Evolutionary conservation across 2,329 filamentous ascomycete genomes (phyloP), one percentile per base, ranked within the genome.

Genomic region (Pyrenochaeta sp.): DNA sequence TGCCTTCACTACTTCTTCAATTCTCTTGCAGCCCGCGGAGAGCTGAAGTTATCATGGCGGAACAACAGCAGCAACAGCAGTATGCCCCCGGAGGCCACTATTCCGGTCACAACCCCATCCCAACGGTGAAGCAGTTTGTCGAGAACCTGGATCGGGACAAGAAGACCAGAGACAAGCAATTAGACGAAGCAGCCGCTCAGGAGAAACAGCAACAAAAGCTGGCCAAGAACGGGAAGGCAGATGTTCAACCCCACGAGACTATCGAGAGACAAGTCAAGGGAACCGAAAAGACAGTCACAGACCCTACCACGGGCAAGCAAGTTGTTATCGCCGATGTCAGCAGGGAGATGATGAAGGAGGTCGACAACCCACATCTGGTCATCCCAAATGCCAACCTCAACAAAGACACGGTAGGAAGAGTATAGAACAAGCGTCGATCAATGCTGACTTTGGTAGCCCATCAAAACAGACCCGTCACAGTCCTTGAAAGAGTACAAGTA

Each of bases 331-430:
- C 91, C 56, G 89, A 96, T 72, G 85, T 88, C 14, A 83, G 89
- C 60, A 78, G 86, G 40, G 80, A 86, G 31, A 84, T 87, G 60
- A 81, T 89, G 72, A 81, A 88, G 29, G 76, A 83, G 3, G 88
- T 86, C 0, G 83, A 89, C 36, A 80, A 95, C 46, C 90, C 91
- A 1, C 77, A 80, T 69, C 72, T 96, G 10, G 90, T 88, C 2
- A 83, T 97, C 1, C 93, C 93, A 13, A 97, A 96, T 69, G 89
- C 90, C 28, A 96, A 96, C 61, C 74, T 97, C 2, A 83, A 85
- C 51, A 92, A 88, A 67, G 76, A 83, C 3, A 88, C 89, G 3
- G 79, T 81, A 67, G 58, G 76, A 67, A 13, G 13, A 2, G n/a
- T 21, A 17, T 6, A 2, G 10, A 2, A 14, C 10, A 28, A 6